Base-by-base conservation (phyloP, 345 rosid genomes). In the Angophora floribunda region DNA sequence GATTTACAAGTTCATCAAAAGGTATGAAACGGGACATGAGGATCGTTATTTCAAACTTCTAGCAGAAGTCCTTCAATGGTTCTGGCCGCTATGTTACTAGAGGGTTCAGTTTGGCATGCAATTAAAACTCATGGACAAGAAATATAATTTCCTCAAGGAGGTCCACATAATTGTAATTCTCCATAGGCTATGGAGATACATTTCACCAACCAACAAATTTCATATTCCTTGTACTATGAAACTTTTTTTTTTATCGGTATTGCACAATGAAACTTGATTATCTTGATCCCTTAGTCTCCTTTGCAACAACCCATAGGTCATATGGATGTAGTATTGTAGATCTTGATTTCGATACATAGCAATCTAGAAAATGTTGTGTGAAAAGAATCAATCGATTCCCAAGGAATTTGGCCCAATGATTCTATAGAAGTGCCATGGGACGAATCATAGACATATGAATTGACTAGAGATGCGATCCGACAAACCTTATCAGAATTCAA, bases 1-100 rank as follows among this genome's bases (percentile, higher is more conserved):
- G 47, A 19, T 70, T 36, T 22, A 9, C 24, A 36, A 13, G 26
- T 70, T 70, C 75, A 3, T 28, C 17, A n/a, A n/a, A 16, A 63
- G 67, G 67, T 14, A 0, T 0, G 30, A 28, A 61, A 15, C 14
- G 11, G 32, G 16, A 63, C n/a, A 63, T 13, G 75, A 63, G 1
- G 36, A 63, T 26, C 75, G 0, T 63, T 63, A 63, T 3, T 63
- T n/a, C 75, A 13, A 63, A 0, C 36, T n/a, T n/a, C n/a, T 13
- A 1, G 17, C 0, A 13, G 19, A 63, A n/a, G 75, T 63, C 36
- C 36, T 63, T 63, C 17, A n/a, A 63, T 28, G 75, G 75, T 63
- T 63, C 75, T n/a, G 1, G 2, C 75, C 19, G 19, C n/a, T 28
- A 63, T n/a, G 9, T 28, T 63, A 63, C 75, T 0, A 4, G 36